Evolutionary conservation across 2,329 filamentous ascomycete species (phyloP), one percentile per base, ranked within the genome.

Genomic region (Chaetomium sp.): DNA sequence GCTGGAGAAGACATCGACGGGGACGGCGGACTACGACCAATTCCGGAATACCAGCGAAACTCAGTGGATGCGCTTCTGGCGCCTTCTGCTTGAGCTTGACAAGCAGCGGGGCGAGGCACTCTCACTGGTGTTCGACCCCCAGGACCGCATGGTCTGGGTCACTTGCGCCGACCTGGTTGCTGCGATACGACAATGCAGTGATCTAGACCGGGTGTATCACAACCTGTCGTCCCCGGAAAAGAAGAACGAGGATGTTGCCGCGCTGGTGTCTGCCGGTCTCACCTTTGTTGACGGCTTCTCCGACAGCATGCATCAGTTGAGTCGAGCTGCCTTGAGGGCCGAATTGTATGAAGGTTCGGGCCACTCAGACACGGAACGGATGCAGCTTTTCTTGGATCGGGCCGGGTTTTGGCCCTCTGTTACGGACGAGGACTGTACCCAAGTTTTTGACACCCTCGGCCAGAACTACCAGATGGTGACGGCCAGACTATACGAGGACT

Each of bases 21-120:
- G 84, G 11, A 80, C 79, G 34, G 82, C 89, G 71, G 87, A 95
- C 65, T 89, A 89, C 63, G 83, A 87, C 32, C 79, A 85, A 55
- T 94, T 91, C 68, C 81, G 87, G 55, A 75, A 78, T 37, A 85
- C 89, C 36, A 85, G 87, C 52, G 87, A 94, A 66, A 79, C 81
- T 9, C 91, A 96, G 69, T 99, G 94, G 94, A 84, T 88, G 60
- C 83, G 88, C 50, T 95, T 95, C 70, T 96, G 91, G 74, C 85
- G 91, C 36, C 79, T 97, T 14, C 79, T 95, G 14, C 79, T 88
- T 10, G 91, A 96, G 68, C 75, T 99, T 42, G 91, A 97, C 68
- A 91, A 88, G 65, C 86, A 89, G 65, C 81, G 91, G 65, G 87
- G 88, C 14, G 91, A 96, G 66, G 86, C 89, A 0, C 72, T 97